A percentile compares a stretch with the other conserved stretches of the same genome.
Conservation (phyloP, 2,329 filamentous ascomycete genomes). For the Phialophora expanda region DNA sequence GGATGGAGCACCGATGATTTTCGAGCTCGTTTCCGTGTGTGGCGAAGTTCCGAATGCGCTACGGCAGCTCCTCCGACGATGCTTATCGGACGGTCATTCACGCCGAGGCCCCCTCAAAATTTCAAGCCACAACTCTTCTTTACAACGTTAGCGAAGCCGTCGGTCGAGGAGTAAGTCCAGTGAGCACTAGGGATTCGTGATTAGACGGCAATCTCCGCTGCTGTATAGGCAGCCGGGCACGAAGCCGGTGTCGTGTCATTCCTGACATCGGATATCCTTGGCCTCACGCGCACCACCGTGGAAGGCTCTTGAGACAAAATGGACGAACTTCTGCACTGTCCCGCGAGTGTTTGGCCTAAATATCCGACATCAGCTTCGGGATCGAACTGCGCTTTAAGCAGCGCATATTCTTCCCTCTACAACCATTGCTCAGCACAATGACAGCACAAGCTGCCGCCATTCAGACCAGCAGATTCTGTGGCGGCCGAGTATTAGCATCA, state of each 20-base stretch:
- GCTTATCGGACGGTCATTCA: neutral
- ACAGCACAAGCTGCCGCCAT: neutral
- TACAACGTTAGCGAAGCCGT: neutral
- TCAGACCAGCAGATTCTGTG: neutral
- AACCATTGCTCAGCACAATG: neutral
- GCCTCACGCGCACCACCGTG: neutral
- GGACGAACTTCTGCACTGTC: neutral
- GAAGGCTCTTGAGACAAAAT: neutral
- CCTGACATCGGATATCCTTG: neutral
- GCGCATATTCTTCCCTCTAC: neutral
- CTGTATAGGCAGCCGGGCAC: neutral
- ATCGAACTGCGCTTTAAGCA: neutral
- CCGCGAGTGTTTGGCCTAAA: neutral
- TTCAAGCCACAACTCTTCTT: neutral
- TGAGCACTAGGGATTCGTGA: neutral
- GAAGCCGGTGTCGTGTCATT: neutral
- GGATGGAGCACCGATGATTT: no score
- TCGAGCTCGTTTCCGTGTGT: neutral
- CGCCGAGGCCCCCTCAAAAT: neutral
- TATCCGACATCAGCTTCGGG: neutral
- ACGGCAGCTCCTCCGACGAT: constrained; percentile 6
- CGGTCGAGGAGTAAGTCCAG: neutral
- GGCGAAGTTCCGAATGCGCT: neutral
- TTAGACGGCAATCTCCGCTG: neutral
- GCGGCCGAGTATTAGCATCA: neutral